Base-by-base conservation (phyloP, 768 basidiomycete species). In the Boletellus ananiceps region DNA sequence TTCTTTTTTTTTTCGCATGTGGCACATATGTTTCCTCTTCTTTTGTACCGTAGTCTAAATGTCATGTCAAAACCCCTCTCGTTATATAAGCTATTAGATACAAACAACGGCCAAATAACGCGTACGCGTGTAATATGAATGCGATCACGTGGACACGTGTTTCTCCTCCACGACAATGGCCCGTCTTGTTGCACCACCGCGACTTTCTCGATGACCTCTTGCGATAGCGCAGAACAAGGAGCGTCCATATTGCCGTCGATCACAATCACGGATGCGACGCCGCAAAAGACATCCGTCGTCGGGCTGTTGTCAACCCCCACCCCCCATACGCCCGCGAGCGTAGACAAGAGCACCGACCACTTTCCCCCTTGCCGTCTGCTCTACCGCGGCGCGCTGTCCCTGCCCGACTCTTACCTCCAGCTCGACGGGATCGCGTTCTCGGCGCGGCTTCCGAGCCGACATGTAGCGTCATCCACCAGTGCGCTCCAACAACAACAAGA, bases 401-500 rank as follows among this genome's bases (percentile, higher is more conserved):
- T 89, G 0, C 83, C 85, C 6, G 87, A 88, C 58, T 89, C 88
- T 0, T 70, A 84, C 42, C 69, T 89, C 18, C 69, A 77, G 2
- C 78, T 90, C 31, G 88, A 90, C 58, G 88, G 88, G 6, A 63
- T 90, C 16, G 84, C 84, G 2, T 89, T 90, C 59, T 74, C 77
- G 3, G 74, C 79, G 1, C 73, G 72, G 0, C 61, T 82, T 4
- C 74, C 75, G 33, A 44, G 40, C 43, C 46, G 50, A 12, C 44
- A 18, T 21, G 4, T 4, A 11, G 8, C 29, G 8, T 11, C 11
- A 33, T n/a, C 33, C 9, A 11, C 70, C 29, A 11, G 29, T 11
- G 29, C 29, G 29, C 29, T 11, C 29, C 29, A 29, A 29, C 8
- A 29, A 5, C 63, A 64, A 15, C 55, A 65, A n/a, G 57, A 63